Percentiles rank a stretch among this genome's conserved stretches.
phyloP scores from a whole-genome alignment of 2,329 filamentous ascomycete genomes.

The Talaromyces sp. region DNA sequence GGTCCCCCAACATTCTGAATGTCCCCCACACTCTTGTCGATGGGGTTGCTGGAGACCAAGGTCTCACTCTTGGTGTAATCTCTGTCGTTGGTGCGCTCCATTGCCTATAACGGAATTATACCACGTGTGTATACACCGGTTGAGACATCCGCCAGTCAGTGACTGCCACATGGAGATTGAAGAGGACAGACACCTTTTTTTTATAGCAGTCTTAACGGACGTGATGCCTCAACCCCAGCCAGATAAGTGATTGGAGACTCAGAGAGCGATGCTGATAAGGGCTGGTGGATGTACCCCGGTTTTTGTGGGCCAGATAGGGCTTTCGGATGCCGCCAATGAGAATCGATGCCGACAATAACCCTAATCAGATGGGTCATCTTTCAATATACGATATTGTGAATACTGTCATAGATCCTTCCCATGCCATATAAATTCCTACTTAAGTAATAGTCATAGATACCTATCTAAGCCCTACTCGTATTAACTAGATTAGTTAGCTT shows the following conservation, averaged over 20 bases:
- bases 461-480: no score
- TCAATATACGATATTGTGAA: no score
- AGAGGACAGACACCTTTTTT: neutral
- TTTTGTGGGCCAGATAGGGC: slow-evolving; percentile 11
- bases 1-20: neutral
- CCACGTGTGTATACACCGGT: neutral
- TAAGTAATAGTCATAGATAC: no score
- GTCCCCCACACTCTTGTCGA: slow-evolving; percentile 3
- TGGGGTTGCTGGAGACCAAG: neutral
- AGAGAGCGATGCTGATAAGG: slow-evolving; percentile 1
- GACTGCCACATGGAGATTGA: neutral
- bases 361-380: no score
- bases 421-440: no score
- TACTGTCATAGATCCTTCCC: no score
- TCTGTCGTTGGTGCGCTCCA: neutral
- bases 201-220: neutral
- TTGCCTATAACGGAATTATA: neutral
- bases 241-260: neutral
- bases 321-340: slow-evolving; percentile 10
- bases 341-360: neutral
- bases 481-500: no score
- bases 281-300: slow-evolving; percentile 2
- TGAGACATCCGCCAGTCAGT: neutral
- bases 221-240: neutral
- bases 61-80: slow-evolving; percentile 3